phyloP scores from a whole-genome alignment of 768 basidiomycete species.

The Fomitopsis serialis region DNA sequence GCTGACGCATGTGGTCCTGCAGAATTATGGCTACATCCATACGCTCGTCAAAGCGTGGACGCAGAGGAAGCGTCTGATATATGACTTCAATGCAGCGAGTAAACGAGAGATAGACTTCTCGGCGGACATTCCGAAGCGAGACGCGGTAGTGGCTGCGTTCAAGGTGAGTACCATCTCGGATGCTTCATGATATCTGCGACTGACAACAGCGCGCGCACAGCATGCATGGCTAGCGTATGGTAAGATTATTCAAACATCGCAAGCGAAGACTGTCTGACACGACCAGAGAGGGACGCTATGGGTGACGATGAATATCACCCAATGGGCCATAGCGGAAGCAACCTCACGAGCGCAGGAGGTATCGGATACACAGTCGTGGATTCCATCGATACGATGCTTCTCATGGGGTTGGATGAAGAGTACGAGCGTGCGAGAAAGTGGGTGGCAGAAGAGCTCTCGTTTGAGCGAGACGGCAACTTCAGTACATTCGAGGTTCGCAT shows the following conservation, averaged over 20 bases:
- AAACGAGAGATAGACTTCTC: slow-evolving; percentile 26
- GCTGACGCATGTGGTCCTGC: background rate
- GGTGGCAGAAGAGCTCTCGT: slow-evolving; percentile 63
- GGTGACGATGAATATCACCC: slow-evolving; percentile 93
- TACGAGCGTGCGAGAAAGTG: slow-evolving; percentile 73
- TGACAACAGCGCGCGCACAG: slow-evolving; percentile 33
- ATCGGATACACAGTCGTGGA: slow-evolving; percentile 90
- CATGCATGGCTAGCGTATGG: slow-evolving; percentile 87
- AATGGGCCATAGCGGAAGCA: slow-evolving; percentile 64
- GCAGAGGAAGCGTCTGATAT: background rate
- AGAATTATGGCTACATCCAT: background rate
- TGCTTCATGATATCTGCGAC: background rate
- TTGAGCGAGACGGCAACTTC: slow-evolving; percentile 73
- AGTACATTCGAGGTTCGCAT: slow-evolving; percentile 82
- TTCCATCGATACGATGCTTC: slow-evolving; percentile 78
- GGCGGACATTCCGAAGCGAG: slow-evolving; percentile 58
- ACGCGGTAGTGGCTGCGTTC: slow-evolving; percentile 76
- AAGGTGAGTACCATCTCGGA: slow-evolving; percentile 41
- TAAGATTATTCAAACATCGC: slow-evolving; percentile 27
- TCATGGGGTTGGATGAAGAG: slow-evolving; percentile 81
- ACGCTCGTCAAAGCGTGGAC: background rate
- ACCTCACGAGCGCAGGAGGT: slow-evolving; percentile 70
- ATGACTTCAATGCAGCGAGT: background rate
- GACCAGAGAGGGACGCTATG: slow-evolving; percentile 80
- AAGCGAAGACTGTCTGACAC: slow-evolving; percentile 8